phyloP scores from a whole-genome alignment of 2,329 filamentous ascomycete species.

The Periconia macrospinosa region DNA sequence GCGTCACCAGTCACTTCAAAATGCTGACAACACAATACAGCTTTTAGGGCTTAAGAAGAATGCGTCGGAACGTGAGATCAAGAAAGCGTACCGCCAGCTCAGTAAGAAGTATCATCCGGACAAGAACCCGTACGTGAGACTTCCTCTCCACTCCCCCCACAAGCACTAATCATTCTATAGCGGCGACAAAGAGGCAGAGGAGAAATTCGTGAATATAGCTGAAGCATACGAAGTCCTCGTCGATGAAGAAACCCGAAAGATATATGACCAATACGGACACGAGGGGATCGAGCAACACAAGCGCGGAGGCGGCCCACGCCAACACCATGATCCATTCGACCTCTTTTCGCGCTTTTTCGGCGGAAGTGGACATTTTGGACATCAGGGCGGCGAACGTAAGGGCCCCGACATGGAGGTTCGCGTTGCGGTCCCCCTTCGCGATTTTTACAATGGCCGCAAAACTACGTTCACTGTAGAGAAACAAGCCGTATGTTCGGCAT shows the following conservation, averaged over 20 bases:
- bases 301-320: constrained; percentile 66
- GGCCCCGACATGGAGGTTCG: constrained; percentile 90
- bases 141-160: neutral
- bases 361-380: constrained; percentile 79
- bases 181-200: constrained; percentile 74
- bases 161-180: constrained; percentile 47
- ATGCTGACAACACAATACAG: constrained; percentile 50
- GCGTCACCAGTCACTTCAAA: neutral
- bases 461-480: constrained; percentile 91
- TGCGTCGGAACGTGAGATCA: constrained; percentile 85
- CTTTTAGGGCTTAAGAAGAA: constrained; percentile 77
- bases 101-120: constrained; percentile 97
- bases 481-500: constrained; percentile 91
- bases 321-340: constrained; percentile 80
- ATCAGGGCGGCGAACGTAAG: constrained; percentile 74
- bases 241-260: constrained; percentile 74
- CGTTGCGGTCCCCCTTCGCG: constrained; percentile 75
- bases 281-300: constrained; percentile 85
- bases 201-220: constrained; percentile 91
- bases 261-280: constrained; percentile 94
- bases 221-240: constrained; percentile 94
- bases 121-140: constrained; percentile 83
- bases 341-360: constrained; percentile 97
- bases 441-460: constrained; percentile 89
- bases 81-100: constrained; percentile 86